Base-by-base conservation (phyloP, 495 filamentous ascomycete species). In the Aspergillus leporis region DNA sequence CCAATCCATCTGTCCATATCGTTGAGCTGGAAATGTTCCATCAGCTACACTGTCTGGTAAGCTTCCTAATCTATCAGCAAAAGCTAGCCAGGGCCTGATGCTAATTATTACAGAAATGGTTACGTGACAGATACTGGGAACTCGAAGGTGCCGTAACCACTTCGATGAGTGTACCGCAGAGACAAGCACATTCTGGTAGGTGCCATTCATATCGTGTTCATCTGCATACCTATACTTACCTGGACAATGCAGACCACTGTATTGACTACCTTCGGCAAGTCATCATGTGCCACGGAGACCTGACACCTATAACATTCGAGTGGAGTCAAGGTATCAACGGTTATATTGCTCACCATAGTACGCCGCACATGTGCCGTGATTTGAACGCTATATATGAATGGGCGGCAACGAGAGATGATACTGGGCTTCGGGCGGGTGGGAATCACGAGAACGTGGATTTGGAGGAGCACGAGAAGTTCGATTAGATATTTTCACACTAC, bases 21-120 rank as follows among this genome's bases (percentile, higher is more conserved):
- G 38, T 43, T 43, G 38, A 43, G 38, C 38, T 43, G n/a, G 38
- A 43, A 18, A 43, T 43, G 38, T 43, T 43, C n/a, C 38, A 43
- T 43, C 38, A 43, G n/a, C 38, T 43, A 4, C 38, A 43, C 38
- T 43, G 38, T 13, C 14, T 43, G 38, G 38, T 43, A 43, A 4
- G 38, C n/a, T 32, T 10, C 10, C 14, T 43, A 7, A 43, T 13
- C 14, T 43, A 13, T 14, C 5, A 32, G 5, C 31, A 32, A 16
- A 6, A 43, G n/a, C n/a, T 16, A 43, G 6, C 4, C 4, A 43
- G 38, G 4, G 4, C 5, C 5, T 18, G 4, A 7, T 43, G n/a
- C 38, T 43, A 18, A 43, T 9, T 4, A 4, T 43, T 43, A 4
- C 14, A 43, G 38, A 43, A 43, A 43, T 43, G 38, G 38, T 13